Evolutionary conservation across 2,329 filamentous ascomycete genomes (phyloP), one percentile per base, ranked within the genome.

Genomic region (Beauveria asiatica): DNA sequence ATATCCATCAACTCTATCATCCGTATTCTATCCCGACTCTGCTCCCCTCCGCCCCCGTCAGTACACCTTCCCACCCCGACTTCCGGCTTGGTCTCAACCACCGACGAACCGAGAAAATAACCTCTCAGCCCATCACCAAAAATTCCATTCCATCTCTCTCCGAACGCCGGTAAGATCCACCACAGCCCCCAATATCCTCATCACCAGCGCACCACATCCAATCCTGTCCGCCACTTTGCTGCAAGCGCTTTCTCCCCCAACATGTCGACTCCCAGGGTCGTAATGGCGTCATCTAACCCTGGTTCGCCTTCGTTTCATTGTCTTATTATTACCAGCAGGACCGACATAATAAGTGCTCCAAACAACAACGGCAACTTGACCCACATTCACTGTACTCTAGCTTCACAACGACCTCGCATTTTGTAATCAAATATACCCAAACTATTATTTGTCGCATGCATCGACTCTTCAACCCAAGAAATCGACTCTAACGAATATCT

Each of bases 251-350:
- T 48, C 5, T 41, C 39, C 30, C 23, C 54, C 23, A 27, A 23
- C 9, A 27, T 48, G 21, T 11, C 42, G 60, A 59, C 25, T 53
- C 50, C 56, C 42, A 44, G 55, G 56, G 42, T 53, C 48, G 19
- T n/a, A 59, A 62, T 62, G 56, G 60, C 56, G 60, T 55, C 60
- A 62, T 62, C 50, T 13, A 44, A 59, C 51, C 60, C 56, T 49
- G 21, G 60, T 59, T 59, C 50, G 16, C 23, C 46, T 51, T 45
- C 44, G 37, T 56, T 37, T 6, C 33, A 37, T 16, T 16, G 33
- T 37, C 33, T 37, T 6, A 23, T 2, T 2, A 3, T 23, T 23
- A 33, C 30, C 30, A 33, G 11, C 13, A 37, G 33, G 11, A 16
- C 33, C 33, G 33, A 37, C 33, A 37, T 1, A 30, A 10, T 13